Base-by-base conservation (phyloP, 2,329 filamentous ascomycete genomes). In the Dactylonectria macrodidyma region DNA sequence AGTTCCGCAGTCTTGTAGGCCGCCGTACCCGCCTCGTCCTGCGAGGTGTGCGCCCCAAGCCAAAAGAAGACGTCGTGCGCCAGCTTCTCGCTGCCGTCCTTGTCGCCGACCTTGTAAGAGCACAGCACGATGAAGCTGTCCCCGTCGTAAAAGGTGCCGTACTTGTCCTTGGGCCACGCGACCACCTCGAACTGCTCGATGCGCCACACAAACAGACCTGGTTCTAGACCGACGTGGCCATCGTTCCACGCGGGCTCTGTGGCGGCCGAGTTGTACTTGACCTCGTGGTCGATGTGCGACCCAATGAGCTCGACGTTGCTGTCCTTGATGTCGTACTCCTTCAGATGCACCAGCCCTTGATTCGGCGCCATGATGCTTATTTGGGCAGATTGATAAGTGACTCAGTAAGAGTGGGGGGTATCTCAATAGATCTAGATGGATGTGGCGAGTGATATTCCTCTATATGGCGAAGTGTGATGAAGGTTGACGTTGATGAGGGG, bases 1-100 rank as follows among this genome's bases (percentile, higher is more conserved):
- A 93, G 83, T 78, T 92, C 91, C 26, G 92, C 90, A 0, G 90
- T 91, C 82, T 92, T 93, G 81, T 93, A 91, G 2, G 91, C 90
- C 0, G 91, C 91, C 0, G 88, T 89, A 16, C 90, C 91, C 2
- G 90, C 90, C 80, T 93, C 91, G 70, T 92, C 91, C 80, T 92
- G 89, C 2, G 88, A 86, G 0, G 90, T 92, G 75, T 91, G 87
- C 59, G 79, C 83, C 5, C 91, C 91, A 1, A 92, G 84, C 90
- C 90, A 93, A 81, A 92, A 92, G 83, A 90, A 92, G 74, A 92
- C 86, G 57, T 92, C 90, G 73, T 92, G 90, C 48, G 81, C 82
- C 5, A 91, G 81, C 72, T 82, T 84, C 66, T 86, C 77, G 36
- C 73, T 68, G 4, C 78, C 80, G n/a, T 82, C 78, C 41, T 82